Evolutionary conservation across 2,329 filamentous ascomycete species (phyloP), one percentile per base, ranked within the genome.

Genomic region (Botryotinia globosa): DNA sequence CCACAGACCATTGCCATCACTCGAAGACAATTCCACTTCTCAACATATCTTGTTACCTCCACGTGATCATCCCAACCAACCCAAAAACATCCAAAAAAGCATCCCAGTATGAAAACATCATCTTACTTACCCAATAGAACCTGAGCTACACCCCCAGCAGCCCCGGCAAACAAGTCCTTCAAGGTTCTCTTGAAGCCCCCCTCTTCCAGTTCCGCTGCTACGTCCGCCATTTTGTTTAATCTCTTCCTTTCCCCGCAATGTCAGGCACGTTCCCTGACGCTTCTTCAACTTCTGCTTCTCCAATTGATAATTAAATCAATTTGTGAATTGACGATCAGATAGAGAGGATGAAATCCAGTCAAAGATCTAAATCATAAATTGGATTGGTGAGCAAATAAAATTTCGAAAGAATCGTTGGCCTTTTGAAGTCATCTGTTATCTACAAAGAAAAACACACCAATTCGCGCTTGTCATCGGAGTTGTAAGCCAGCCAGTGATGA

Each of bases 151-250:
- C 96, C 96, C 75, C 96, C 96, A 12, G 91, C 92, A 74, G 96
- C 96, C 54, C 96, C 96, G 18, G 96, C 89, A 80, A 95, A 92
- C 73, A 99, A 85, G 83, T 99, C 96, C 86, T 98, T 99, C 72
- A 80, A 69, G 29, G 79, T 80, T 65, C 78, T 76, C 75, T 74
- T 73, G 74, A 79, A 74, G n/a, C 79, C 79, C 32, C 77, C 76
- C 73, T 78, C 77, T 73, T 81, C 80, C 42, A 80, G 32, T 62
- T 79, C 79, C 14, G 76, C 78, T 72, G 76, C 80, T 59, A 74
- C 74, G 64, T 80, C 79, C 62, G 77, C 79, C 79, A 81, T 81
- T 51, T 76, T 71, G 56, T 68, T 58, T 32, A 45, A 75, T 73
- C 67, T 67, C 16, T 67, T 42, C 45, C 34, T 63, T 62, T 69